Base-by-base conservation (phyloP, 371 early-diverging fungal genomes). In the Zychaea mexicana region DNA sequence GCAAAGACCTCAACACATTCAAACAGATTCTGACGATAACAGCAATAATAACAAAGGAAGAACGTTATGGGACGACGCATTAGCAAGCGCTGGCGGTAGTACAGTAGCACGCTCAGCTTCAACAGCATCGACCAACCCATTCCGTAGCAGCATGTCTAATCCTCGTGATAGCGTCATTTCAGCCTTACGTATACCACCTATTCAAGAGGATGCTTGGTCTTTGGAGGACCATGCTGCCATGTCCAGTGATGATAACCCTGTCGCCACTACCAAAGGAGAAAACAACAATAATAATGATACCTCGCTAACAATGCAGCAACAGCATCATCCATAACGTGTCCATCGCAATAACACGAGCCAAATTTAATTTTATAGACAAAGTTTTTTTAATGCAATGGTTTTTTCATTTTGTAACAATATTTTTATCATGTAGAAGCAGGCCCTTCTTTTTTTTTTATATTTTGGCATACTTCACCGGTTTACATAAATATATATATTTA, bases 91-190 rank as follows among this genome's bases (percentile, higher is more conserved):
- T 5, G 32, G 24, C 21, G 27, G 33, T 27, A 56, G 56, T n/a
- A n/a, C 38, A 3, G 56, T 32, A 3, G 56, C 19, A 17, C 56
- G 56, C 17, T 38, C 33, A 21, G 38, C 33, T 2, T 56, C 56
- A 36, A 26, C 26, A 39, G 26, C 57, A 15, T 36, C 59, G 7
- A 27, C 33, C 30, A 58, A 45, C 21, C 52, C 61, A 15, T 61
- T 52, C 53, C 33, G 61, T 12, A 31, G 19, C 38, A 49, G 52
- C 21, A 15, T 19, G 13, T 31, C 45, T 2, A 52, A 61, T 15
- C 61, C 52, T 47, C 32, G 61, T 9, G 61, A 61, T 52, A 61
- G 61, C 31, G 19, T 52, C 49, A 61, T 61, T 52, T 47, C 47
- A 13, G 30, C 28, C 38, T 27, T 36, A 12, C 32, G 47, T 36